phyloP scores from a whole-genome alignment of 2,329 filamentous ascomycete genomes.

The Kalaharituber pfeilii region DNA sequence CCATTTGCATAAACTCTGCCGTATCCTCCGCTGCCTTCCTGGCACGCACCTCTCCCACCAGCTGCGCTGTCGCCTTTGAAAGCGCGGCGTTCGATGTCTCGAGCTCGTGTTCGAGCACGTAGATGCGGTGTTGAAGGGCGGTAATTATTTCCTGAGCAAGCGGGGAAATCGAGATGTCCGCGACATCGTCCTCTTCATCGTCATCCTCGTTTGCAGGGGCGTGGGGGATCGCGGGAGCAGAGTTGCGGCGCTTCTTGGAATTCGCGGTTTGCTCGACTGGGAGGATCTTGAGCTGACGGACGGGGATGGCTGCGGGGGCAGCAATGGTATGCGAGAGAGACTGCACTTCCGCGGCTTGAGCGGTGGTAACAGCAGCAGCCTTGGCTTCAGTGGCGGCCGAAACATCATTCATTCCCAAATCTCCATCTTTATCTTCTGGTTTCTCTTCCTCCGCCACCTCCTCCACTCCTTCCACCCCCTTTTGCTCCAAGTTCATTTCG shows the following conservation, averaged over 20 bases:
- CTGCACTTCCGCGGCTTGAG: background rate
- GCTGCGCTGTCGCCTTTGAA: conserved; percentile 8
- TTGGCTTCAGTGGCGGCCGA: background rate
- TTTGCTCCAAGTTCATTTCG: background rate
- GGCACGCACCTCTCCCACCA: conserved; percentile 12
- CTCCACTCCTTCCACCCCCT: background rate
- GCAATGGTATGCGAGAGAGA: background rate
- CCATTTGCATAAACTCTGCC: conserved; percentile 16
- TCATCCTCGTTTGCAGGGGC: background rate
- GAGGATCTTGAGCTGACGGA: background rate
- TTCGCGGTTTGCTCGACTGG: background rate
- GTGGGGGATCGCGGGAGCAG: conserved; percentile 13
- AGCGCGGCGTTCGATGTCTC: conserved; percentile 12
- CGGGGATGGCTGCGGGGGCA: background rate
- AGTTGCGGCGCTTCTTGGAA: conserved; percentile 12
- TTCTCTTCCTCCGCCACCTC: conserved; percentile 29
- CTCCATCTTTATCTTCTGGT: conserved; percentile 29
- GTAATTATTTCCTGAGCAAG: conserved; percentile 2
- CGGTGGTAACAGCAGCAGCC: background rate
- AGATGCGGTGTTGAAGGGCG: conserved; percentile 10
- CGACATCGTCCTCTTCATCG: background rate
- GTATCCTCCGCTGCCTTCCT: conserved; percentile 13
- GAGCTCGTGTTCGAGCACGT: conserved; percentile 15
- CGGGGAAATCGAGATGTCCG: background rate
- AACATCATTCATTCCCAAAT: background rate